Evolutionary conservation across 805 yeast species (phyloP), one percentile per base, ranked within the genome.

Genomic region (Candida vaughaniae): DNA sequence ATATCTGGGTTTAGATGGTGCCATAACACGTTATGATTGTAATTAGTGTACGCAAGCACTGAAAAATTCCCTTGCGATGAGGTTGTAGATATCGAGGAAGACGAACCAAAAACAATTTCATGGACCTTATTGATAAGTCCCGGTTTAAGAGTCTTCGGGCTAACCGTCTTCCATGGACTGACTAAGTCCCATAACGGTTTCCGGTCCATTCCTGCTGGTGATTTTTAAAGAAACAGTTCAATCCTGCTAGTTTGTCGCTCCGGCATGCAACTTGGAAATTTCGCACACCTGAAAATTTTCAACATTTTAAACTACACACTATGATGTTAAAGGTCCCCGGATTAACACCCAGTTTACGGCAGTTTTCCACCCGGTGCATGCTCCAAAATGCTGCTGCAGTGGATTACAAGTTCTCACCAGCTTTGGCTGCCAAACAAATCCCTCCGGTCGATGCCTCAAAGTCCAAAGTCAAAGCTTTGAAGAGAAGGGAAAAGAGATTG

Each of bases 401-500:
- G n/a, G 20, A 16, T 3, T 35, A 19, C 31, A 23, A 28, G 19
- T 35, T 39, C 14, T 31, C 28, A 17, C 63, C 64, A 3, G 47
- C 36, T 5, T 47, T 53, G 14, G 73, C 71, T 1, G 64, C 71
- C 36, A 63, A 61, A 43, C 70, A 66, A 47, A 53, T 64, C 31
- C 49, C 56, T 11, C 60, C 63, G 3, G 50, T 51, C 15, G 49
- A 55, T 26, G 64, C 69, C 10, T 47, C 62, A 35, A 52, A 52
- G 29, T 56, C 64, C 25, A 60, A 59, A 38, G 52, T 58, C 27
- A 60, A 56, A 42, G 51, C 62, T 23, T 53, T 68, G 36, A 60
- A 62, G 45, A 57, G 64, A 46, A 66, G 53, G 48, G 73, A 68
- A 46, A 50, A 51, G 37, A 59, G 68, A 45, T 54, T 66, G 46